A percentile compares a stretch with the other conserved stretches of the same genome.
phyloP scores from a whole-genome alignment of 83 land plant species.

The Picea engelmannii region DNA sequence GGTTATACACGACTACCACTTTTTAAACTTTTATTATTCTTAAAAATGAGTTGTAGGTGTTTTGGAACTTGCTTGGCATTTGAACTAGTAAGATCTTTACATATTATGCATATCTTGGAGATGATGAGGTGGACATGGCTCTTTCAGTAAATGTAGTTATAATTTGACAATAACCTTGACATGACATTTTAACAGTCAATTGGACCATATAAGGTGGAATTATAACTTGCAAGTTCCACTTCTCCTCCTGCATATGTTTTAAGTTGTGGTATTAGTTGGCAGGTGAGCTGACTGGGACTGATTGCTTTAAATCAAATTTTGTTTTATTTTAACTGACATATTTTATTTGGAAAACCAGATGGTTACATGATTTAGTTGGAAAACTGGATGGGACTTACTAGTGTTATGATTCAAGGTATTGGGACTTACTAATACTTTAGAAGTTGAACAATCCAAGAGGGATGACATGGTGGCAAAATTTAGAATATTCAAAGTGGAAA shows the following conservation, averaged over 20 bases:
- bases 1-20: slow-evolving; percentile 31
- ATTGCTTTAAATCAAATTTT: not conserved
- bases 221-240: slow-evolving; percentile 49
- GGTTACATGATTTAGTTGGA: too few relatives aligned
- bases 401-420: too few relatives aligned
- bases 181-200: slow-evolving; percentile 6
- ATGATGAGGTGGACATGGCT: not conserved
- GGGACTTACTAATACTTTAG: not conserved
- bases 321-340: not conserved
- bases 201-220: slow-evolving; percentile 34
- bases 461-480: too few relatives aligned
- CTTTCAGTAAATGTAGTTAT: not conserved
- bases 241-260: slow-evolving; percentile 55
- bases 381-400: too few relatives aligned
- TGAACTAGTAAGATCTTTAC: not conserved
- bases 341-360: too few relatives aligned
- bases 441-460: too few relatives aligned
- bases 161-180: not conserved
- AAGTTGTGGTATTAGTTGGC: slow-evolving; percentile 42
- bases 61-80: not conserved
- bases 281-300: not conserved
- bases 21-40: not conserved
- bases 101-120: not conserved
- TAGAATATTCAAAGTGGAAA: too few relatives aligned
- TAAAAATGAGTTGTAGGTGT: not conserved